Evolutionary conservation across 495 filamentous ascomycete genomes (phyloP), one percentile per base, ranked within the genome.

Genomic region (Letharia lupina): DNA sequence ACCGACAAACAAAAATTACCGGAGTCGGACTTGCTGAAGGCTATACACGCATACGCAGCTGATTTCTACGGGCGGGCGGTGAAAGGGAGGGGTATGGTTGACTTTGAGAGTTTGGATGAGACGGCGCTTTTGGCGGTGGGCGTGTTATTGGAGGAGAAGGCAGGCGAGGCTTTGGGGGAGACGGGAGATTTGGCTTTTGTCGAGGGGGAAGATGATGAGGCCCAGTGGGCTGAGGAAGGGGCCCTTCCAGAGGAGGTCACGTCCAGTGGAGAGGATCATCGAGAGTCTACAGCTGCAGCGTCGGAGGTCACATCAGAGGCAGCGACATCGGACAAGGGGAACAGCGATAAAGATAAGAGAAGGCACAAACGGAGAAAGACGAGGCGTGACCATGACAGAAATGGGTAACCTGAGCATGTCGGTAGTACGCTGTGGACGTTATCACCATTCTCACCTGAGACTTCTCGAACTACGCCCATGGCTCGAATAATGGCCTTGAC

Each of bases 111-210:
- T 67, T 83, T 96, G 84, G 89, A 96, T 71, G 92, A 91, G 75
- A 93, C 89, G 12, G 91, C 91, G 2, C 73, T 96, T 62, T 77
- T 96, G 65, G 89, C 89, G 1, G 77, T 95, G 75, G 92, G 91
- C 0, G 85, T 96, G 35, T 70, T 96, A 63, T 74, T 96, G 44
- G 92, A 96, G 75, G 92, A 96, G 73, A 80, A 87, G 63, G 77
- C 82, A 7, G 79, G 78, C 23, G 83, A 87, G 54, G 75, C 76
- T 0, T 76, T 96, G 16, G 91, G 89, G 2, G 78, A 82, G 42
- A 88, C 80, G 2, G 92, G 90, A 6, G 87, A 94, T 74, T 67
- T 93, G 64, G 90, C 86, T 0, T 86, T 95, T 52, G 83, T 87
- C 3, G 91, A 94, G 73, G 84, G 81, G 8, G 79, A 79, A 73